These are phyloP conservation scores for Cutaneotrichosporon cutaneum DNA, from an alignment of 1,284 basidiomycete species.

Conservation along the genomic window DNA sequence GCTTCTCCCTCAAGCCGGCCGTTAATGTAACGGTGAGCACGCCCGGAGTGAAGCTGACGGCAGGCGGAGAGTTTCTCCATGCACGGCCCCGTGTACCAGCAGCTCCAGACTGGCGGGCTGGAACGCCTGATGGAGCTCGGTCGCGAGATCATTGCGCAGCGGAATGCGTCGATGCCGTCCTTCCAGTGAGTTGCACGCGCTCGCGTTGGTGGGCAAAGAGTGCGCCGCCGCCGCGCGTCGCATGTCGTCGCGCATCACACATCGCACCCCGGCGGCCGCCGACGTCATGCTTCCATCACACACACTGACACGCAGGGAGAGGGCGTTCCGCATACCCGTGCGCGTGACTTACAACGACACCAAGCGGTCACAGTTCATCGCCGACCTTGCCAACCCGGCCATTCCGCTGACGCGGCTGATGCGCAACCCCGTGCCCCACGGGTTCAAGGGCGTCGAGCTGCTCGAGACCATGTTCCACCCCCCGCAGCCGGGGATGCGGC, in stretches of 20 bases:
- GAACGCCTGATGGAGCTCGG: slow-evolving; percentile 73
- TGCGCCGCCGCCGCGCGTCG: background rate
- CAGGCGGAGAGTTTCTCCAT: slow-evolving; percentile 60
- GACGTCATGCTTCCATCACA: background rate
- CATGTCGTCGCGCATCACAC: background rate
- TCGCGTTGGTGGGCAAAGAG: background rate
- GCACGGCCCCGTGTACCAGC: slow-evolving; percentile 58
- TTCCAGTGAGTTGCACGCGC: slow-evolving; percentile 17
- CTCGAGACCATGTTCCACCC: slow-evolving; percentile 75
- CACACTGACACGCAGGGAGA: slow-evolving; percentile 56
- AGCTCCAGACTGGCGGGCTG: slow-evolving; percentile 59
- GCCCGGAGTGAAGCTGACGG: slow-evolving; percentile 3
- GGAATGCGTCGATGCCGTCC: slow-evolving; percentile 44
- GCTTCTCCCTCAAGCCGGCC: slow-evolving; percentile 63
- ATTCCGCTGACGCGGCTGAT: slow-evolving; percentile 84
- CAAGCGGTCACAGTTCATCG: slow-evolving; percentile 84
- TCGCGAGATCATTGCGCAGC: slow-evolving; percentile 70
- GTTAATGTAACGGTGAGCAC: slow-evolving; percentile 51
- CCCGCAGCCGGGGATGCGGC: slow-evolving; percentile 13
- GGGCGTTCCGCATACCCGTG: slow-evolving; percentile 77
- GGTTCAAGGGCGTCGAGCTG: slow-evolving; percentile 85
- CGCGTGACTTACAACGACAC: slow-evolving; percentile 87
- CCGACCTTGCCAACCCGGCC: slow-evolving; percentile 82
- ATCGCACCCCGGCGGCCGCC: background rate
- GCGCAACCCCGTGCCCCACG: slow-evolving; percentile 84